These are phyloP conservation scores for Cerioporus squamosus DNA, from an alignment of 1,284 basidiomycete species.

Conservation along the genomic window DNA sequence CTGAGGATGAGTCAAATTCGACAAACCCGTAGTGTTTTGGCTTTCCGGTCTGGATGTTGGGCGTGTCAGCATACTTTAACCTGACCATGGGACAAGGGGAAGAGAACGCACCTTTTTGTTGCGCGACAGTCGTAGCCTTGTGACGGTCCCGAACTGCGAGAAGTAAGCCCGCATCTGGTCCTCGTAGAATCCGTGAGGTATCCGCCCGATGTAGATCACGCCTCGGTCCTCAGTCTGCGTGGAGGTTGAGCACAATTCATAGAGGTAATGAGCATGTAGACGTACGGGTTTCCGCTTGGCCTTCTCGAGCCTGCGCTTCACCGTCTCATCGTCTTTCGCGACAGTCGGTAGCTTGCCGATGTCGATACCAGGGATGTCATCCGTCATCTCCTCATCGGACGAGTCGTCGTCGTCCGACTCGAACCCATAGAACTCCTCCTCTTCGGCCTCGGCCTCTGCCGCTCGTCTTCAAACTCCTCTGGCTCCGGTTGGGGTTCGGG, in stretches of 20 bases:
- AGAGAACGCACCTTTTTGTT: constrained; percentile 80
- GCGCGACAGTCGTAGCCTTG: constrained; percentile 87
- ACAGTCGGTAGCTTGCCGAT: constrained; percentile 77
- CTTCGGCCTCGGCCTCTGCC: constrained; percentile 33
- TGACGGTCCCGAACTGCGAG: constrained; percentile 92
- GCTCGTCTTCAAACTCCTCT: constrained; percentile 15
- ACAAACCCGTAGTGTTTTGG: constrained; percentile 98
- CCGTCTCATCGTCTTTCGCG: constrained; percentile 82
- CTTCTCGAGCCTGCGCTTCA: constrained; percentile 82
- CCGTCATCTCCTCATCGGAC: constrained; percentile 73
- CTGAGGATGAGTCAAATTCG: constrained; percentile 89
- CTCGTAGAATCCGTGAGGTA: constrained; percentile 98
- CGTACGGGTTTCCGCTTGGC: constrained; percentile 81
- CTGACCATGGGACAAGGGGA: neutral
- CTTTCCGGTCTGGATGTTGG: constrained; percentile 74
- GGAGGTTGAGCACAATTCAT: neutral
- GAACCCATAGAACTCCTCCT: constrained; percentile 68
- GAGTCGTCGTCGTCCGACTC: constrained; percentile 83
- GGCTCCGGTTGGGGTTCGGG: constrained; percentile 12
- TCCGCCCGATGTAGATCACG: constrained; percentile 88
- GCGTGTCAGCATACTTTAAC: neutral
- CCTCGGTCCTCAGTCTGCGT: constrained; percentile 73
- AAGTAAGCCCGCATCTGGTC: constrained; percentile 94
- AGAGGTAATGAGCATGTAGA: constrained; percentile 9
- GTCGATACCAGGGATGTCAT: constrained; percentile 60